Percentiles rank a stretch among this genome's conserved stretches.
phyloP scores from a whole-genome alignment of 1,284 basidiomycete species.

The Heterobasidion occidentale region DNA sequence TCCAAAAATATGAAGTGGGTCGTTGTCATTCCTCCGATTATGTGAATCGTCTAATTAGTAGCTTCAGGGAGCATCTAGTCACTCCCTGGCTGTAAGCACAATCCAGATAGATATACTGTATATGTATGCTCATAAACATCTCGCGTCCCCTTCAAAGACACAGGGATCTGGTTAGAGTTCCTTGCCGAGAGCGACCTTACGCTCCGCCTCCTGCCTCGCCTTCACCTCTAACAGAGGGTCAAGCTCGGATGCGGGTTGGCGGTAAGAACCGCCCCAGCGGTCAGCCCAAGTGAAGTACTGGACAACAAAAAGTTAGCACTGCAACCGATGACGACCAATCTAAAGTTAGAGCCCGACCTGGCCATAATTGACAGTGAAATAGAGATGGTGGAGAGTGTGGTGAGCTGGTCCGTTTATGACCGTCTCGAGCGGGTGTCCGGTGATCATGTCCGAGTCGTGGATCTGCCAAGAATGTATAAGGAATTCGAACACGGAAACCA shows the following conservation, averaged over 20 bases:
- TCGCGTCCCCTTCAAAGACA: background rate
- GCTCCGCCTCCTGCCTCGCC: conserved; percentile 15
- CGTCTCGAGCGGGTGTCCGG: conserved; percentile 83
- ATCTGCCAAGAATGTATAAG: conserved; percentile 47
- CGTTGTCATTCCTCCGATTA: no score
- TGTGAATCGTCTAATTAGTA: background rate
- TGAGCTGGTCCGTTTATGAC: conserved; percentile 97
- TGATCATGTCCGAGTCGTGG: conserved; percentile 99
- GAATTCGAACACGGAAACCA: background rate
- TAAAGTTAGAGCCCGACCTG: conserved; percentile 39
- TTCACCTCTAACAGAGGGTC: conserved; percentile 79
- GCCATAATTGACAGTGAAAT: conserved; percentile 96
- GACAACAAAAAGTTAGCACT: conserved; percentile 13
- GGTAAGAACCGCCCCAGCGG: conserved; percentile 77
- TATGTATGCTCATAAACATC: background rate
- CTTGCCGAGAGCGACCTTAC: conserved; percentile 13
- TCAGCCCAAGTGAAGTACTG: conserved; percentile 97
- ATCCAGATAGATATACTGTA: background rate
- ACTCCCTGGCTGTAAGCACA: background rate
- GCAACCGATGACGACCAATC: background rate
- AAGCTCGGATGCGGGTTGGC: conserved; percentile 75
- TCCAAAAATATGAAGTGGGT: no score
- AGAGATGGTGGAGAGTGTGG: conserved; percentile 93
- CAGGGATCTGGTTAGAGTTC: conserved; percentile 5
- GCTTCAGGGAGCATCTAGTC: background rate